Percentiles rank a stretch among this genome's conserved stretches.
These are phyloP conservation scores for Aurantiochytrium sp. DNA, from an alignment of 108 stramenopile species.

Conservation along the genomic window DNA sequence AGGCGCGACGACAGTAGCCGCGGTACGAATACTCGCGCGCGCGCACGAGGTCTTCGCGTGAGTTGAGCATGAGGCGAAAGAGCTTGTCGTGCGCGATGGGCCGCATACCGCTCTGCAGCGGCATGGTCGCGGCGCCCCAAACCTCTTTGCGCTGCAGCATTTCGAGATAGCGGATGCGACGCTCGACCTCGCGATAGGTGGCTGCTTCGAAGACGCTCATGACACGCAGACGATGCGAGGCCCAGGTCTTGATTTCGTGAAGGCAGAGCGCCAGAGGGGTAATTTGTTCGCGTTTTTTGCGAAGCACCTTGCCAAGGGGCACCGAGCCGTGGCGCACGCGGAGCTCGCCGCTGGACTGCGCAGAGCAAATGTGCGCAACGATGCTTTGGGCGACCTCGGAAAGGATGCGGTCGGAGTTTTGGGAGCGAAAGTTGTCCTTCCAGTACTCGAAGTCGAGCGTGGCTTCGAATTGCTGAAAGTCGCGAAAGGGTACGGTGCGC, in stretches of 20 bases:
- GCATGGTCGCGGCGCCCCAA: not conserved
- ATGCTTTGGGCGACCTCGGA: not conserved
- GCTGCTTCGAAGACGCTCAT: not conserved
- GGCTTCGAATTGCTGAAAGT: not conserved
- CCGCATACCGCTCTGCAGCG: not conserved
- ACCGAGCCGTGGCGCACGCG: not conserved
- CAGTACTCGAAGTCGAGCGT: not conserved
- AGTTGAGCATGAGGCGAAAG: not conserved
- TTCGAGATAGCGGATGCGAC: not conserved
- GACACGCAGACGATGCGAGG: not conserved
- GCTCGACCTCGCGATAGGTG: not conserved
- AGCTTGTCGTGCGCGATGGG: not conserved
- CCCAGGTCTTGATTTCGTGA: slow-evolving; percentile 6
- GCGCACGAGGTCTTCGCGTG: not conserved
- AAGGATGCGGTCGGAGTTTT: not conserved
- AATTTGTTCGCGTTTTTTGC: not conserved
- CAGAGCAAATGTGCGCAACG: not conserved
- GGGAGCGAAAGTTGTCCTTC: slow-evolving; percentile 6
- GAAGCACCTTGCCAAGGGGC: not conserved
- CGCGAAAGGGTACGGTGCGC: not conserved
- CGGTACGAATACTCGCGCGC: not conserved
- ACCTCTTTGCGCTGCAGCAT: slow-evolving; percentile 2
- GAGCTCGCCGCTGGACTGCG: slow-evolving; percentile 7
- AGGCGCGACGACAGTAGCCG: slow-evolving; percentile 12
- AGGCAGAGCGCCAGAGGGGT: not conserved